phyloP scores from a whole-genome alignment of 2,329 filamentous ascomycete genomes.

The Monosporascus cannonballus region DNA sequence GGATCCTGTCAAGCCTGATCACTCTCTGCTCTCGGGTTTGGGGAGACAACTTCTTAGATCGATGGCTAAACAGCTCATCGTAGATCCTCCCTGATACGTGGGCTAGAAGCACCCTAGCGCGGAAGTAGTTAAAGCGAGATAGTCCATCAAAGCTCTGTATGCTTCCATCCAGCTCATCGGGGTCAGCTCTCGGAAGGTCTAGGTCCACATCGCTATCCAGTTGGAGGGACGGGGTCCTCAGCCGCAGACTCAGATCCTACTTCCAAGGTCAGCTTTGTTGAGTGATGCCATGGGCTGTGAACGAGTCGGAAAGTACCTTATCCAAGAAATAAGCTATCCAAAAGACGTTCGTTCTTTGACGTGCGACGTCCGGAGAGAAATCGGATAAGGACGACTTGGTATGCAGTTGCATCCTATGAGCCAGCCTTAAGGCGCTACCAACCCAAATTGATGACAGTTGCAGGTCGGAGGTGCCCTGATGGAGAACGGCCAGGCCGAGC shows the following conservation, averaged over 20 bases:
- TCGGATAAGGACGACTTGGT: slow-evolving; percentile 17
- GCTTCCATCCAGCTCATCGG: slow-evolving; percentile 26
- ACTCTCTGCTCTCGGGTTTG: slow-evolving; percentile 25
- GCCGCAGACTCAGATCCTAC: slow-evolving; percentile 31
- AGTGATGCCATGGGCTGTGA: too few relatives aligned
- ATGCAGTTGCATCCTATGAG: slow-evolving; percentile 31
- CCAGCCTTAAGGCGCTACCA: slow-evolving; percentile 31
- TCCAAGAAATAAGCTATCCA: slow-evolving; percentile 36
- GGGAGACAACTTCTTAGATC: slow-evolving; percentile 16
- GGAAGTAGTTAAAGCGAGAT: slow-evolving; percentile 31
- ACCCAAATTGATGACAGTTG: slow-evolving; percentile 32
- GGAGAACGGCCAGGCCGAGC: slow-evolving; percentile 31
- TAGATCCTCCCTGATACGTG: slow-evolving; percentile 36
- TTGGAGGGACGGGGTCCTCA: slow-evolving; percentile 31
- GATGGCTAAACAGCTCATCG: slow-evolving; percentile 30
- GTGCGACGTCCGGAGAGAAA: slow-evolving; percentile 23
- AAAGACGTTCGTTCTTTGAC: slow-evolving; percentile 32
- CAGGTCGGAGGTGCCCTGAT: slow-evolving; percentile 30
- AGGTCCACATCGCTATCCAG: slow-evolving; percentile 35
- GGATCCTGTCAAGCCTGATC: slow-evolving; percentile 17
- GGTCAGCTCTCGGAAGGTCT: slow-evolving; percentile 25
- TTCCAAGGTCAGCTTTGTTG: slow-evolving; percentile 2
- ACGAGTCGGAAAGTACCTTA: slow-evolving; percentile 22
- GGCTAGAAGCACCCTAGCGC: slow-evolving; percentile 32
- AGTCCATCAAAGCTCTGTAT: slow-evolving; percentile 29